These are phyloP conservation scores for Nephelium lappaceum DNA, from an alignment of 345 rosid species.

Conservation along the genomic window DNA sequence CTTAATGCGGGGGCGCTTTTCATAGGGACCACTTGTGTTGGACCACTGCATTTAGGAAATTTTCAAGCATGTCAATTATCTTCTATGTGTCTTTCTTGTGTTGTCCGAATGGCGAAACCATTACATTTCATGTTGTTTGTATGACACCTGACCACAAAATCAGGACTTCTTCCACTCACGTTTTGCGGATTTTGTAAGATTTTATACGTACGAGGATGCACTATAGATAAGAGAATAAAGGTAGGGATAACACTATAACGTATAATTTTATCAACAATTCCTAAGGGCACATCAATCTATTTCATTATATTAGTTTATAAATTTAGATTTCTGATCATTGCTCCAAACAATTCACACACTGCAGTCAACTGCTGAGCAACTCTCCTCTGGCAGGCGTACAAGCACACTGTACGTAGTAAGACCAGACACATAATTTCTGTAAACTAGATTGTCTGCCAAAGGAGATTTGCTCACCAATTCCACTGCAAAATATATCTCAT, in stretches of 20 bases:
- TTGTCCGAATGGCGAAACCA: slow-evolving; percentile 2
- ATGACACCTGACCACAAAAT: background rate
- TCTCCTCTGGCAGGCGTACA: slow-evolving; percentile 15
- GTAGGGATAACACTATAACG: background rate
- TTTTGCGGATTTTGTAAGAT: background rate
- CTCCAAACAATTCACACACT: background rate
- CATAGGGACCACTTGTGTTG: slow-evolving; percentile 20
- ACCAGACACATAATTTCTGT: background rate
- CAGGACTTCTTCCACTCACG: background rate
- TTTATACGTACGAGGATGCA: slow-evolving; percentile 26
- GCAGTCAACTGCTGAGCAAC: slow-evolving; percentile 19
- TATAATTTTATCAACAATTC: background rate
- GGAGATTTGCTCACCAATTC: slow-evolving; percentile 37
- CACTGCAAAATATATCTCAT: slow-evolving; percentile 6
- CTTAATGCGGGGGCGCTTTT: background rate
- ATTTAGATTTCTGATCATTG: background rate
- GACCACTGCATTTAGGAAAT: slow-evolving; percentile 23
- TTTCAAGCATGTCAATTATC: background rate
- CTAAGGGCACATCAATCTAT: background rate
- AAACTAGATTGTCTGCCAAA: slow-evolving; percentile 22
- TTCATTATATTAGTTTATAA: background rate
- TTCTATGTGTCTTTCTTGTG: background rate
- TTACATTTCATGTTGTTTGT: slow-evolving; percentile 9
- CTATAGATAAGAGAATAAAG: slow-evolving; percentile 25
- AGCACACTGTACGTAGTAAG: background rate